Evolutionary conservation across 2,329 filamentous ascomycete genomes (phyloP).

Genomic region (Fusarium luffae): DNA sequence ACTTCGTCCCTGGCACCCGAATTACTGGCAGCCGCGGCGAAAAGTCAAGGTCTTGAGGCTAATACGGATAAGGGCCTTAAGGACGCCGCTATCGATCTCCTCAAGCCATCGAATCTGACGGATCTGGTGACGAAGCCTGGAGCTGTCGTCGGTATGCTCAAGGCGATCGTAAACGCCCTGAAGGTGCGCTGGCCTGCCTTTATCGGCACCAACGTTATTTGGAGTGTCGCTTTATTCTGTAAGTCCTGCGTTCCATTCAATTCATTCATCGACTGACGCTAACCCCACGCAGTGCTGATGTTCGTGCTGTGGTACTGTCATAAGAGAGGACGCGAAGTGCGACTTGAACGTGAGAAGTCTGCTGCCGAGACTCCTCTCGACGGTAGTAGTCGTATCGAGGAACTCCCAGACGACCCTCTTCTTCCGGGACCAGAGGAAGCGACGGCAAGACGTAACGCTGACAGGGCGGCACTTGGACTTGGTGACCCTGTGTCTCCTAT

Average conservation of each 20-base stretch:
- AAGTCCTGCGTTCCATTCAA: conserved; percentile 52
- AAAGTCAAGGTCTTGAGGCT: conserved; percentile 73
- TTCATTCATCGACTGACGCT: not conserved
- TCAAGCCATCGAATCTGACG: conserved; percentile 78
- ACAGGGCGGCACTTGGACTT: conserved; percentile 6
- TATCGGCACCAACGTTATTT: conserved; percentile 89
- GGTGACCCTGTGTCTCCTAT: conserved; percentile 36
- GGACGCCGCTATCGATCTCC: conserved; percentile 72
- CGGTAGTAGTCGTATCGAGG: conserved; percentile 58
- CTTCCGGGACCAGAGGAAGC: conserved; percentile 51
- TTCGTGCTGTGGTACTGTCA: conserved; percentile 99
- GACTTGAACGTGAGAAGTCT: conserved; percentile 71
- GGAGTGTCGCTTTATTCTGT: conserved; percentile 90
- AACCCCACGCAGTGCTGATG: conserved; percentile 72
- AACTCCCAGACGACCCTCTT: conserved; percentile 61
- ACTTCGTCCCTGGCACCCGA: conserved; percentile 82
- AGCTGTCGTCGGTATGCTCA: conserved; percentile 84
- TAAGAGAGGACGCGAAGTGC: conserved; percentile 88
- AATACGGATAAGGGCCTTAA: conserved; percentile 68
- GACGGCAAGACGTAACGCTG: conserved; percentile 5
- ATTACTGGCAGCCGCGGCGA: conserved; percentile 80
- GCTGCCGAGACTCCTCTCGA: conserved; percentile 51
- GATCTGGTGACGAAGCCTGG: conserved; percentile 87
- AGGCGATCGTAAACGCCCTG: conserved; percentile 89
- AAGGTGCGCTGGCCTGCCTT: conserved; percentile 90